Conservation (phyloP, 192 early-diverging fungal genomes). For the Gonapodya prolifera region DNA sequence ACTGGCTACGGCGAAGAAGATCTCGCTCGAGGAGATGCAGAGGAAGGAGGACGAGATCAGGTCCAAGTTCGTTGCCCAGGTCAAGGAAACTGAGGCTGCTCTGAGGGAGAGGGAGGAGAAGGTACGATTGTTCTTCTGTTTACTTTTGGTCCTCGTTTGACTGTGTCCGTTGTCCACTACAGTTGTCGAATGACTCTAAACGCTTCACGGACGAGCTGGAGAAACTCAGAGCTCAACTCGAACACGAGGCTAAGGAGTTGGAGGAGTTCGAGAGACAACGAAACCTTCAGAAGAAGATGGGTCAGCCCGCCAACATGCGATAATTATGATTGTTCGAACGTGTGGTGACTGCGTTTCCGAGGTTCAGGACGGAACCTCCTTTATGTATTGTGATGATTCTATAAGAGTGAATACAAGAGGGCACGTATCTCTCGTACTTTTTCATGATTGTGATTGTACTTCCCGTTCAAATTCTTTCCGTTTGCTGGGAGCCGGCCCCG, state of each 20-base stretch:
- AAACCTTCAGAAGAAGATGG: background rate
- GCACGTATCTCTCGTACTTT: background rate
- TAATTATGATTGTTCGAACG: background rate
- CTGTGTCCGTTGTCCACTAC: background rate
- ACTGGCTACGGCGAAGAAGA: slow-evolving; percentile 49
- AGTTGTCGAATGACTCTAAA: background rate
- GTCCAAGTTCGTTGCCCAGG: slow-evolving; percentile 40
- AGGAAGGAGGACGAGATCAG: slow-evolving; percentile 61
- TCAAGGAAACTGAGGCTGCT: slow-evolving; percentile 45
- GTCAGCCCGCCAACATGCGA: background rate
- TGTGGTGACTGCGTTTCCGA: background rate
- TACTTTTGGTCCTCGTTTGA: background rate
- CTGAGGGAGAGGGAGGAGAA: slow-evolving; percentile 34
- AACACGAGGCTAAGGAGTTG: slow-evolving; percentile 1
- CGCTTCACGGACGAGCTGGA: background rate
- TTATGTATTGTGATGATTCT: background rate
- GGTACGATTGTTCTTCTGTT: slow-evolving; percentile 8
- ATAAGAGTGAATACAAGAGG: background rate
- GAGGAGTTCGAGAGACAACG: slow-evolving; percentile 1
- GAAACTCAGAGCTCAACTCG: background rate
- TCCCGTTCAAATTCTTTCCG: background rate
- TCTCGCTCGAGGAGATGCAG: slow-evolving; percentile 55
- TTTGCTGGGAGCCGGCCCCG: background rate
- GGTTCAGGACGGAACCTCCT: background rate
- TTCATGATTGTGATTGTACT: background rate